Conservation (phyloP, 202 grass and related monocot species). For the Bolboschoenoplectus hybrid region DNA sequence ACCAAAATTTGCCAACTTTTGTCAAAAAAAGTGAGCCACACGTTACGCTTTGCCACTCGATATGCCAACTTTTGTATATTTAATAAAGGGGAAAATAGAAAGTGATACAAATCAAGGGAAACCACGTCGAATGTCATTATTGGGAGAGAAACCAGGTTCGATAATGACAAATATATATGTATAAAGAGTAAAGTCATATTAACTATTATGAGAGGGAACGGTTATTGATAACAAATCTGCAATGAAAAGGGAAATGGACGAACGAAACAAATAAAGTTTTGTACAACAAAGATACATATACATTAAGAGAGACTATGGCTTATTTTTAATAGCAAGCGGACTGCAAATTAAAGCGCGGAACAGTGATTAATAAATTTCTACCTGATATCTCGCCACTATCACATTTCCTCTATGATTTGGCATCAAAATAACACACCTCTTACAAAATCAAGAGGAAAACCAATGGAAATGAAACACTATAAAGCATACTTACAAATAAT, state of each 20-base stretch:
- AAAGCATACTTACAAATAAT: constrained; percentile 33
- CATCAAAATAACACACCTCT: constrained; percentile 8
- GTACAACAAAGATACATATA: neutral
- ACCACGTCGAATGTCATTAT: too few species aligned
- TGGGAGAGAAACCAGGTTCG: neutral
- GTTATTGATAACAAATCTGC: neutral
- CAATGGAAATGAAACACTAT: neutral
- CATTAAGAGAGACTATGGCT: neutral
- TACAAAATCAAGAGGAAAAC: constrained; percentile 22
- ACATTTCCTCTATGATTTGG: neutral
- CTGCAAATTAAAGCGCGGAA: neutral
- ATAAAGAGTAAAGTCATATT: neutral
- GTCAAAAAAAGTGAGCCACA: neutral
- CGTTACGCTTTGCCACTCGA: neutral
- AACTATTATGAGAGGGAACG: neutral
- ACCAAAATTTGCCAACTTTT: neutral
- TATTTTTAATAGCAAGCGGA: neutral
- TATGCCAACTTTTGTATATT: neutral
- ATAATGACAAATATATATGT: neutral
- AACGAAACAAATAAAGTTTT: neutral
- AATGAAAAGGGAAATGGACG: neutral
- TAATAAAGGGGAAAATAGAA: too few species aligned
- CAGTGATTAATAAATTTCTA: neutral
- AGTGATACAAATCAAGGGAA: too few species aligned
- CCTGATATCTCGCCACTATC: neutral